Evolutionary conservation across 257 asterid species (phyloP).

Genomic region (Capsicum pubescens): DNA sequence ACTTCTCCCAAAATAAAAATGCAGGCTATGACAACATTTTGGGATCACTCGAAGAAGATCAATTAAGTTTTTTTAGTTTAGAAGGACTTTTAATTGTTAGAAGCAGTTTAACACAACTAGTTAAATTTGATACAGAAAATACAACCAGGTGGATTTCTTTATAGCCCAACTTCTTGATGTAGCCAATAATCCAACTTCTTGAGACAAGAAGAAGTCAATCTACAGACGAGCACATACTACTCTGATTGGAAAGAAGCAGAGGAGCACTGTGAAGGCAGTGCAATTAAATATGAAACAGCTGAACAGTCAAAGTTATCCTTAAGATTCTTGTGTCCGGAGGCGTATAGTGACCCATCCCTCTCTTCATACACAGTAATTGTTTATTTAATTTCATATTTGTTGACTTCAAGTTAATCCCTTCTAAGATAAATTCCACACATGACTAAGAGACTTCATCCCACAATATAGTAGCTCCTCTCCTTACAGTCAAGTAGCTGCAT

Average conservation of each 20-base stretch:
- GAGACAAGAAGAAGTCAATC: neutral
- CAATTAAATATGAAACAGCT: neutral
- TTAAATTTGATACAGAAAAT: slow-evolving; percentile 6
- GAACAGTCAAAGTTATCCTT: slow-evolving; percentile 3
- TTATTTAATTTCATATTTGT: neutral
- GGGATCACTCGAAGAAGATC: neutral
- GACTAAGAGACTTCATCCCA: neutral
- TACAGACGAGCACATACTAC: neutral
- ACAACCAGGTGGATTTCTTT: slow-evolving; percentile 17
- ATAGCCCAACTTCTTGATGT: neutral
- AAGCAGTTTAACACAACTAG: neutral
- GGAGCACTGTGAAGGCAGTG: slow-evolving; percentile 14
- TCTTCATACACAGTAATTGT: slow-evolving; percentile 18
- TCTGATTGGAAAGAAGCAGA: slow-evolving; percentile 19
- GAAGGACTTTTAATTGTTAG: neutral
- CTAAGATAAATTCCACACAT: neutral
- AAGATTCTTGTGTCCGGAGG: neutral
- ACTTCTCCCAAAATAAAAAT: neutral
- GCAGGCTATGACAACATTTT: neutral
- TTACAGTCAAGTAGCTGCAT: neutral
- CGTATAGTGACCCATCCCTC: neutral
- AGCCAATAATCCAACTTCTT: neutral
- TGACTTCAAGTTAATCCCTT: neutral
- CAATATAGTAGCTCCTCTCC: neutral
- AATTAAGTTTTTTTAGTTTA: neutral